These are phyloP conservation scores for Scheffersomyces amazonensis DNA, from an alignment of 805 yeast species.

Conservation along the genomic window DNA sequence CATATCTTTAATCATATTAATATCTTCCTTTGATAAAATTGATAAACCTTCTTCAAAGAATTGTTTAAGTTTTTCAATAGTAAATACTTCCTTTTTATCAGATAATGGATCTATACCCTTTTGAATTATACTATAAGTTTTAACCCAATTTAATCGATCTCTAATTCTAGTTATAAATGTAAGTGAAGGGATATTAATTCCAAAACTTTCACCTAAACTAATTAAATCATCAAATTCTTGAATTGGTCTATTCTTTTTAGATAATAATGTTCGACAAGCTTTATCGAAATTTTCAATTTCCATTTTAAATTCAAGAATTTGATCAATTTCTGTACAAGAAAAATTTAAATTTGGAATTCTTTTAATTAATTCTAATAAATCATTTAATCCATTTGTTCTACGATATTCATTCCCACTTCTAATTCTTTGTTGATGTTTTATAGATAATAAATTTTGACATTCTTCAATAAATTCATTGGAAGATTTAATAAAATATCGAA, in stretches of 20 bases:
- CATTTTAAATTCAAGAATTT: constrained; percentile 48
- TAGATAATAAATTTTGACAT: constrained; percentile 51
- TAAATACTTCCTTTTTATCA: constrained; percentile 33
- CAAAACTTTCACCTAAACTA: constrained; percentile 57
- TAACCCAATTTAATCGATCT: constrained; percentile 32
- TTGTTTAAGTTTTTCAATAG: constrained; percentile 23
- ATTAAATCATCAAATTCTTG: constrained; percentile 54
- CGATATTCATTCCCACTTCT: constrained; percentile 24
- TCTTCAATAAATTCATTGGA: constrained; percentile 53
- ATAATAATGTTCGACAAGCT: constrained; percentile 38
- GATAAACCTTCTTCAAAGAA: constrained; percentile 26
- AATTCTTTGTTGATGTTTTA: constrained; percentile 51
- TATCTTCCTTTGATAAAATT: constrained; percentile 26
- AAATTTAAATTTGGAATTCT: constrained; percentile 51
- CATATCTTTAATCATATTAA: constrained; percentile 28
- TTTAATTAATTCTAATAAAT: constrained; percentile 36
- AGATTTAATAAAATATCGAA: constrained; percentile 40
- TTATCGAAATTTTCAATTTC: constrained; percentile 53
- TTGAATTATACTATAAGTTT: constrained; percentile 26
- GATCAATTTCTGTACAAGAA: constrained; percentile 57
- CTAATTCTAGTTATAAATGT: constrained; percentile 34
- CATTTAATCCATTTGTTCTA: constrained; percentile 3
- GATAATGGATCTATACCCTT: constrained; percentile 39
- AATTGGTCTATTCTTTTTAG: constrained; percentile 28
- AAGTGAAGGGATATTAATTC: constrained; percentile 51